Percentiles rank a stretch among this genome's conserved stretches.
Conservation (phyloP, 768 basidiomycete species). For the Macrolepiota albuminosa region DNA sequence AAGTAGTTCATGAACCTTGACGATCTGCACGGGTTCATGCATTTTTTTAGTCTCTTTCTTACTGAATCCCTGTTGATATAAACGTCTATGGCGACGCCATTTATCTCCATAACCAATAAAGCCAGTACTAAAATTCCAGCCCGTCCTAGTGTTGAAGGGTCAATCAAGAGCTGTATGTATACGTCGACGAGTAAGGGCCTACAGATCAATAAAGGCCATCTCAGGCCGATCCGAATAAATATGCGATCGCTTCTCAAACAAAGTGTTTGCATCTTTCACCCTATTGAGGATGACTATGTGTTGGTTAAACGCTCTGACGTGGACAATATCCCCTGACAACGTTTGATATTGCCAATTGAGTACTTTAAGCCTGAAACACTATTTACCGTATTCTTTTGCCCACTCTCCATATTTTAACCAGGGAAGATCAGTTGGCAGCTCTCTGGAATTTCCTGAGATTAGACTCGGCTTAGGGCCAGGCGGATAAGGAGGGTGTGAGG, state of each 20-base stretch:
- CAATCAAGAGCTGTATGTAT: neutral
- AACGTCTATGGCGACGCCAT: conserved; percentile 27
- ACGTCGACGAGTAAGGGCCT: neutral
- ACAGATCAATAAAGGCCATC: conserved; percentile 18
- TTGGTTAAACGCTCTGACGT: neutral
- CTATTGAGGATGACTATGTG: neutral
- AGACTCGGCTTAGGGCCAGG: neutral
- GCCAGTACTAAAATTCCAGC: conserved; percentile 25
- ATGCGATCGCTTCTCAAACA: conserved; percentile 22
- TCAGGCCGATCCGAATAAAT: conserved; percentile 24
- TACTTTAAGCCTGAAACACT: neutral
- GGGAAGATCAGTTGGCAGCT: neutral
- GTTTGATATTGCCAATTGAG: neutral
- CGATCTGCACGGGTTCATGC: conserved; percentile 20
- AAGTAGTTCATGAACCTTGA: conserved; percentile 20
- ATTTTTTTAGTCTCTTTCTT: conserved; percentile 10
- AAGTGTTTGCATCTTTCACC: conserved; percentile 8
- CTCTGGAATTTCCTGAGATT: neutral
- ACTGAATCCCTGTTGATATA: conserved; percentile 24
- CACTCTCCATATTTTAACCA: neutral
- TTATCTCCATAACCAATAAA: conserved; percentile 23
- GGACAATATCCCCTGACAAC: neutral
- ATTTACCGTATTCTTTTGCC: conserved; percentile 2
- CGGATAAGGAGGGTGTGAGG: neutral
- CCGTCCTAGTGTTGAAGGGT: conserved; percentile 19